phyloP scores from a whole-genome alignment of 257 asterid species.

The Echium plantagineum region DNA sequence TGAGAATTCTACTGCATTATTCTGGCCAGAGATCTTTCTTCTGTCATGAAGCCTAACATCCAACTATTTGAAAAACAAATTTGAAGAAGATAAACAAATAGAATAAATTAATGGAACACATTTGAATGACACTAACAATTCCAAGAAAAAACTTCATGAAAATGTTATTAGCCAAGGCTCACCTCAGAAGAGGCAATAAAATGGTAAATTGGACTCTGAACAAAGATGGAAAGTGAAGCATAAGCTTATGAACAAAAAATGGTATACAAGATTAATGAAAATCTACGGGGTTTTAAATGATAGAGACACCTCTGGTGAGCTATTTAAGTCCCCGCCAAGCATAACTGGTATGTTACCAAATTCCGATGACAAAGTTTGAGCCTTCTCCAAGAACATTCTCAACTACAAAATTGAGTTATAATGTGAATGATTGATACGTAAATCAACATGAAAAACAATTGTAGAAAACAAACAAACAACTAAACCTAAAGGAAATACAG shows the following conservation, averaged over 20 bases:
- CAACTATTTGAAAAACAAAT: constrained; percentile 34
- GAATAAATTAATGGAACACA: constrained; percentile 3
- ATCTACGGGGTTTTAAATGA: neutral
- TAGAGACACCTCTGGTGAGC: constrained; percentile 47
- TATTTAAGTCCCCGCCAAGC: constrained; percentile 65
- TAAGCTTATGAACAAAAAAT: neutral
- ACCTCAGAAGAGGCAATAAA: constrained; percentile 71
- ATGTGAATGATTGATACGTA: neutral
- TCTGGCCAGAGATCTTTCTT: constrained; percentile 61
- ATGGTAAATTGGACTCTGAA: constrained; percentile 81
- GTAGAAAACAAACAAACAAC: too few relatives aligned
- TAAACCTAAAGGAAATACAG: too few relatives aligned
- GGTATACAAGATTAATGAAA: neutral
- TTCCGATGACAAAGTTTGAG: constrained; percentile 53
- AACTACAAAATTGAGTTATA: constrained; percentile 24
- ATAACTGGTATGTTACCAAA: constrained; percentile 81
- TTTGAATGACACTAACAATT: constrained; percentile 6
- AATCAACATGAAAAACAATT: too few relatives aligned
- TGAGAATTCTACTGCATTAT: constrained; percentile 20
- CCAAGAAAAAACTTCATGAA: constrained; percentile 6
- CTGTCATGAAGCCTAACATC: constrained; percentile 54
- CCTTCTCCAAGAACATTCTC: constrained; percentile 70
- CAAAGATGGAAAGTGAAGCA: constrained; percentile 9
- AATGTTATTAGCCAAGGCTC: constrained; percentile 14
- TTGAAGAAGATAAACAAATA: neutral